Base-by-base conservation (phyloP, 257 asterid species). In the Ilex asprella region DNA sequence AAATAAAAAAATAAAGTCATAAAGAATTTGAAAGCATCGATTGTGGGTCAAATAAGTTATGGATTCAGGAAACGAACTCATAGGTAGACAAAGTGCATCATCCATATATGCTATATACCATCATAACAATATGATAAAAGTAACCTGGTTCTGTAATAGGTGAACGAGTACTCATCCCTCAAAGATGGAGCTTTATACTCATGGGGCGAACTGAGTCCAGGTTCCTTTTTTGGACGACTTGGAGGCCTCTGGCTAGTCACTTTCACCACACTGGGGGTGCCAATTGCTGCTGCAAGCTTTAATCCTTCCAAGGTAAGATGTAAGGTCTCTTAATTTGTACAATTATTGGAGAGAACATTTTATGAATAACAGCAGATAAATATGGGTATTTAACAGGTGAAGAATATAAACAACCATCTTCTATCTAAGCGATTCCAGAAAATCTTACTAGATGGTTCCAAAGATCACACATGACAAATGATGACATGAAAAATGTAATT, bases 201-300 rank as follows among this genome's bases (percentile, higher is more conserved):
- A 5, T 81, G 97, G 97, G 90, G 93, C 1, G 91, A 82, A 68
- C 69, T 84, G 70, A 77, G 83, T 16, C 88, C 96, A 44, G 85
- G 75, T 7, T 78, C 88, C 2, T 91, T 91, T 68, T 82, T 91
- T 65, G 31, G 79, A 35, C 96, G 96, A 16, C 89, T 88, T 39
- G 96, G 98, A 35, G 91, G 92, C 59, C 92, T 91, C 51, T 91
- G 95, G 91, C 69, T 91, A 58, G 73, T 84, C 63, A 86, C 95
- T 63, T 86, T 88, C 78, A 78, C 89, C 12, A 87, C 83, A 55
- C 82, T 91, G 7, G 98, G 98, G 68, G 86, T 64, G 55, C 98
- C 98, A 35, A 76, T 91, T 72, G 95, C 98, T 27, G 96, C 95
- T 53, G 96, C 89, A 66, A 83, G 89, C 72, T 91, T 91, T 76